phyloP scores from a whole-genome alignment of 495 filamentous ascomycete genomes.

The Aspergillus saccharolyticus region DNA sequence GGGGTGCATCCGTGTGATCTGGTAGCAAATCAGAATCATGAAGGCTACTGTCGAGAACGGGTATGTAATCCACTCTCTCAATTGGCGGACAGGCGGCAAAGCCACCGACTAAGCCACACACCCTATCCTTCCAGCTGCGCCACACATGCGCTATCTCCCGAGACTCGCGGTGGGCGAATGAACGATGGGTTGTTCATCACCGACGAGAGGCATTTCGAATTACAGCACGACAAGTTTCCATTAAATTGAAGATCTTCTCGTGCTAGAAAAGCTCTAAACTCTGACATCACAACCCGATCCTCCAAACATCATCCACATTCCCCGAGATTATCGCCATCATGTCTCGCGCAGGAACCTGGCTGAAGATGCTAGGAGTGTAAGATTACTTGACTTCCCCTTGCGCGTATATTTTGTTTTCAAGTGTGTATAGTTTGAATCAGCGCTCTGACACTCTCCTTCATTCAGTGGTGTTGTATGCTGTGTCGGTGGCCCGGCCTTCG shows the following conservation, averaged over 20 bases:
- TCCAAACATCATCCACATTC: background rate
- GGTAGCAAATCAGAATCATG: background rate
- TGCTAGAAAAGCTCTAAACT: background rate
- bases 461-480: constrained; percentile 63
- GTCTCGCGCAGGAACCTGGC: constrained; percentile 47
- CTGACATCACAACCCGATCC: constrained; percentile 28
- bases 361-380: constrained; percentile 53
- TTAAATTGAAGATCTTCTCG: background rate
- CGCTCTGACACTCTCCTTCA: too few relatives aligned
- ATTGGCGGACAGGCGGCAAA: background rate
- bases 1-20: background rate
- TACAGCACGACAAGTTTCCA: background rate
- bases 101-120: background rate
- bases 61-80: background rate
- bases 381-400: constrained; percentile 16
- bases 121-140: constrained; percentile 2
- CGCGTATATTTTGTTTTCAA: too few relatives aligned
- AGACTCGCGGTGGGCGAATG: background rate
- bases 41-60: background rate
- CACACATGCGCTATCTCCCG: background rate
- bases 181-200: background rate
- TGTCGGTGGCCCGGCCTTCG: constrained; percentile 80
- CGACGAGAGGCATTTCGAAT: background rate
- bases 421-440: too few relatives aligned
- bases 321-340: constrained; percentile 28